Evolutionary conservation across 495 filamentous ascomycete genomes (phyloP).

Genomic region (Penicillium taxi): DNA sequence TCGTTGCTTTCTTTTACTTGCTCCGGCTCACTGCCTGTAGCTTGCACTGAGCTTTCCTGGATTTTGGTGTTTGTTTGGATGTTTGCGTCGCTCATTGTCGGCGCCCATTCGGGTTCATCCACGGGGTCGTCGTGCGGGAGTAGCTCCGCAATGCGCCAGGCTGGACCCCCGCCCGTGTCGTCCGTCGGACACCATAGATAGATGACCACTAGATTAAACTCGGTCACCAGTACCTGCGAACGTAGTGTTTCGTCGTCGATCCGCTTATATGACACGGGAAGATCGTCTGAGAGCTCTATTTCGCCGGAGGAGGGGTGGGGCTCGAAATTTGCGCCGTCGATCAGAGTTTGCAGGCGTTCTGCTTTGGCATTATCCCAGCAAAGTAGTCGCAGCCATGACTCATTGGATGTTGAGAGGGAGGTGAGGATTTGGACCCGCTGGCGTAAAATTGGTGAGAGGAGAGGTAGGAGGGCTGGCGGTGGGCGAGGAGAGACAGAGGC

Average conservation of each 20-base stretch:
- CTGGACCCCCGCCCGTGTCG: constrained; percentile 55
- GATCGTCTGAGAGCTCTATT: constrained; percentile 65
- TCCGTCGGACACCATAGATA: constrained; percentile 67
- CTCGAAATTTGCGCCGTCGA: constrained; percentile 63
- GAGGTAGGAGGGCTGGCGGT: constrained; percentile 66
- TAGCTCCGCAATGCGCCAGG: constrained; percentile 81
- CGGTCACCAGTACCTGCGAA: constrained; percentile 48
- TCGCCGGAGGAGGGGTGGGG: constrained; percentile 91
- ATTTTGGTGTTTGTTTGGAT: constrained; percentile 29
- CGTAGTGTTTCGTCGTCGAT: constrained; percentile 84
- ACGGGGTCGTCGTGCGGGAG: constrained; percentile 44
- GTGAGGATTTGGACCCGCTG: constrained; percentile 77
- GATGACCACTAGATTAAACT: constrained; percentile 48
- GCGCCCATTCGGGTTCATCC: constrained; percentile 40
- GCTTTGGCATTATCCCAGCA: constrained; percentile 69
- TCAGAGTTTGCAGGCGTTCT: constrained; percentile 54
- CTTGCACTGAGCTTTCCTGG: constrained; percentile 16
- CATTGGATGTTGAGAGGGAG: constrained; percentile 43
- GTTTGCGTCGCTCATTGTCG: constrained; percentile 47
- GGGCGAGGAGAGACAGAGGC: constrained; percentile 72
- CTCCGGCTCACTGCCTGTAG: constrained; percentile 13
- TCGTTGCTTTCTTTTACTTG: constrained; percentile 70
- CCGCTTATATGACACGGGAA: constrained; percentile 57
- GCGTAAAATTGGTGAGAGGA: constrained; percentile 84
- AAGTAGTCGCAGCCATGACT: constrained; percentile 86